Conservation (phyloP, 768 basidiomycete species). For the Naganishia kalamii region DNA sequence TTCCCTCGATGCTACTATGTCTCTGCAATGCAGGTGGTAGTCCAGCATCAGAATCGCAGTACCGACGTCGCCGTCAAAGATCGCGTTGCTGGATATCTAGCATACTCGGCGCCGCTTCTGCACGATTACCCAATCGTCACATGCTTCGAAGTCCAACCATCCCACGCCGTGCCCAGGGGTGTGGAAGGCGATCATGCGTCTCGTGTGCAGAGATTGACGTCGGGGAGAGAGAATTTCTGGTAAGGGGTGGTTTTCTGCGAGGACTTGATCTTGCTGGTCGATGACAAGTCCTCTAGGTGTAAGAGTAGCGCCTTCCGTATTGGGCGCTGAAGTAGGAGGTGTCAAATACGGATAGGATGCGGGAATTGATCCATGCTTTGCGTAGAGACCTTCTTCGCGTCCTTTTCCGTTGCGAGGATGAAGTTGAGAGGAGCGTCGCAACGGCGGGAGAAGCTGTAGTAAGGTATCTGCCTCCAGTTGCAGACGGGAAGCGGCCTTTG, state of each 20-base stretch:
- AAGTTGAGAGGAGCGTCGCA: not conserved
- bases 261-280: no score
- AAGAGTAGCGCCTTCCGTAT: not conserved
- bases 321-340: not conserved
- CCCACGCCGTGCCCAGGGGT: conserved; percentile 4
- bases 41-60: no score
- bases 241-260: no score
- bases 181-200: not conserved
- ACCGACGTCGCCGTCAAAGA: no score
- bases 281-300: no score
- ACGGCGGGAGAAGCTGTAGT: not conserved
- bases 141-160: conserved; percentile 10
- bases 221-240: not conserved
- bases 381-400: not conserved
- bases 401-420: not conserved
- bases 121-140: not conserved
- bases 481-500: not conserved
- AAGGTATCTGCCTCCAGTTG: not conserved
- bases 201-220: no score
- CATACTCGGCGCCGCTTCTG: not conserved
- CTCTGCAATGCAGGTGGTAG: no score
- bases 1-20: no score
- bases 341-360: conserved; percentile 6
- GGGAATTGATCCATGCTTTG: not conserved
- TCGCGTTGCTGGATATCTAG: no score